Conservation (phyloP, 129 eudicot genomes). For the Erigeron canadensis region DNA sequence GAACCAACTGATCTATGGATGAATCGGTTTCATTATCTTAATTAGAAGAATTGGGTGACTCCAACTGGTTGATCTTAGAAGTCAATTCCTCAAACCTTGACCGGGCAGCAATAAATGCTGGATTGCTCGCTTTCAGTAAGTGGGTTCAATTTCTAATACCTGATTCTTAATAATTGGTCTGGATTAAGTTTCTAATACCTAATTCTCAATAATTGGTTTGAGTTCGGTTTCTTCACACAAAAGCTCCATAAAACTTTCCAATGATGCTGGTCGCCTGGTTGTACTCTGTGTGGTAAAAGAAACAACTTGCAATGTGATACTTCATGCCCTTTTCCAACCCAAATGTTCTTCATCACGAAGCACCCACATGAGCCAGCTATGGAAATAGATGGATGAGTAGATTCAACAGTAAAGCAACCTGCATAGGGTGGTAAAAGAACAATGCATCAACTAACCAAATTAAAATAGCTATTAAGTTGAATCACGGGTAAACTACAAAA, state of each 20-base stretch:
- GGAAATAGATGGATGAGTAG: conserved; percentile 61
- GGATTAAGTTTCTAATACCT: neutral
- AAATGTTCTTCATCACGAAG: conserved; percentile 59
- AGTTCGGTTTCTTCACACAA: conserved; percentile 28
- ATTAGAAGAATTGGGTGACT: conserved; percentile 32
- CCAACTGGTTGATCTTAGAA: conserved; percentile 40
- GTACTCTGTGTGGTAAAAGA: conserved; percentile 53
- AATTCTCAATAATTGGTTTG: conserved; percentile 11
- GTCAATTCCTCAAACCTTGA: conserved; percentile 80
- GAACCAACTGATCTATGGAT: neutral
- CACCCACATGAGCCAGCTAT: conserved; percentile 52
- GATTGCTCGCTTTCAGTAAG: conserved; percentile 44
- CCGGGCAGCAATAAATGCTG: conserved; percentile 87
- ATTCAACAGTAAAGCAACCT: conserved; percentile 58
- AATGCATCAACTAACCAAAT: conserved; percentile 9
- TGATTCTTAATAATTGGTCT: neutral
- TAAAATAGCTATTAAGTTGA: neutral
- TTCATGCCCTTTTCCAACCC: conserved; percentile 53
- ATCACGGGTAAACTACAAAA: neutral
- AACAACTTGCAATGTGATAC: conserved; percentile 37
- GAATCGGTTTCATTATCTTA: conserved; percentile 35
- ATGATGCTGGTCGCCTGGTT: conserved; percentile 41
- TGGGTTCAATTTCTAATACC: neutral
- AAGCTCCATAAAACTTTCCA: no score
- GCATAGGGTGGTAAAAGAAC: conserved; percentile 10